Evolutionary conservation across 768 basidiomycete species (phyloP).

Genomic region (Kwoniella newhampshirensis): DNA sequence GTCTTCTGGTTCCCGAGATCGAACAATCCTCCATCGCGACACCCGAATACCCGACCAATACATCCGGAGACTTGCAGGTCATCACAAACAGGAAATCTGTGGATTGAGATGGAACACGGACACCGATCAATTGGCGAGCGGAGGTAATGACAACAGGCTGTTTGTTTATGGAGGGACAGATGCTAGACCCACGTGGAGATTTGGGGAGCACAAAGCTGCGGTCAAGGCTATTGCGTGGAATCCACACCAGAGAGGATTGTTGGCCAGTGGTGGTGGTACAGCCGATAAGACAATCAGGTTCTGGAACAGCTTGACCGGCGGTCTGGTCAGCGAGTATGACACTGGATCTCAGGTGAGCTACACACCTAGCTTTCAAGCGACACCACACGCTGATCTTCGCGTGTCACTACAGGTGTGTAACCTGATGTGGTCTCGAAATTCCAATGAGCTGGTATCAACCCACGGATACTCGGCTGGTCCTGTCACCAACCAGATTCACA

Average conservation of each 20-base stretch:
- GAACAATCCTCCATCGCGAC: conserved; percentile 86
- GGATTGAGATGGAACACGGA: conserved; percentile 83
- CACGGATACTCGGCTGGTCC: conserved; percentile 93
- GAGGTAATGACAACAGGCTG: conserved; percentile 98
- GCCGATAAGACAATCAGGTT: conserved; percentile 97
- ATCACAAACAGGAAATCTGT: conserved; percentile 83
- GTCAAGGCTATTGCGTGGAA: conserved; percentile 99
- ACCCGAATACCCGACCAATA: conserved; percentile 69
- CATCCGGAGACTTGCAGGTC: conserved; percentile 62
- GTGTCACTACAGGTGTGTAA: conserved; percentile 90
- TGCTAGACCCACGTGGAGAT: conserved; percentile 75
- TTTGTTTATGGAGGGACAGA: conserved; percentile 90
- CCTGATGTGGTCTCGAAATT: conserved; percentile 91
- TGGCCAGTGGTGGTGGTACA: conserved; percentile 96
- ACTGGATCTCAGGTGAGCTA: conserved; percentile 86
- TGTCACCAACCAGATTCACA: conserved; percentile 92
- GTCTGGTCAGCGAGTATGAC: conserved; percentile 80
- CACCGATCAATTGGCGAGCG: conserved; percentile 72
- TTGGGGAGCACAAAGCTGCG: conserved; percentile 93
- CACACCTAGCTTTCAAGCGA: not conserved
- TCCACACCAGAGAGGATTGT: conserved; percentile 82
- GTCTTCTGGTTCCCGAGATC: conserved; percentile 86
- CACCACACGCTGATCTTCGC: not conserved
- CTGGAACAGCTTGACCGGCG: conserved; percentile 89
- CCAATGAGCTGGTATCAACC: conserved; percentile 95